phyloP scores from a whole-genome alignment of 306 rosid species.

The Herpetospermum pedunculosum region DNA sequence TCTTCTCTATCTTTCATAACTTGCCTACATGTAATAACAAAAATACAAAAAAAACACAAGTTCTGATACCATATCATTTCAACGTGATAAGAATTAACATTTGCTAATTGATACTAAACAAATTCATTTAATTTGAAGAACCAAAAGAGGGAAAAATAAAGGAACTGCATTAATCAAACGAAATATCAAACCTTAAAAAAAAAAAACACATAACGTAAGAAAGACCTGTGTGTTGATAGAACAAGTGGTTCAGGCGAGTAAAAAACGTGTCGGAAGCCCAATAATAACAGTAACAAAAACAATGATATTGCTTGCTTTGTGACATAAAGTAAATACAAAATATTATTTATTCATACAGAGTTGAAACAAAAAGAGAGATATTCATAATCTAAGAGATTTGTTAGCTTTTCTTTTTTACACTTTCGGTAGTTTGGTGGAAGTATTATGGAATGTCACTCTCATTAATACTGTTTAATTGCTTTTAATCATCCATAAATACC shows the following conservation, averaged over 20 bases:
- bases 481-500: too few relatives aligned
- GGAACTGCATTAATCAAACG: neutral
- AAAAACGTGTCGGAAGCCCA: slow-evolving; percentile 6
- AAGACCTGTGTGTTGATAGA: neutral
- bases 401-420: slow-evolving; percentile 1
- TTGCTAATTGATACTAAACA: neutral
- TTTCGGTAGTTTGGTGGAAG: slow-evolving; percentile 5
- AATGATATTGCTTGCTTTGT: neutral
- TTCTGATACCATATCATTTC: too few relatives aligned
- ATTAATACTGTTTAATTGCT: neutral
- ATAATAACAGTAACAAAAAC: neutral
- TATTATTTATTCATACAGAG: neutral
- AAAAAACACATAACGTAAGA: neutral
- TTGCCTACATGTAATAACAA: too few relatives aligned
- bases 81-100: too few relatives aligned
- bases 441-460: slow-evolving; percentile 7
- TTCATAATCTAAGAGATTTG: neutral
- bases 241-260: neutral
- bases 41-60: too few relatives aligned
- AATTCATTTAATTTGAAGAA: neutral
- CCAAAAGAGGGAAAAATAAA: too few relatives aligned
- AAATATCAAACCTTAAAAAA: neutral
- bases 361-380: neutral
- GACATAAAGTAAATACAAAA: neutral
- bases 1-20: neutral